Percentiles rank a stretch among this genome's conserved stretches.
Evolutionary conservation across 768 basidiomycete genomes (phyloP).

Genomic region (Boletus pseudopeckii): DNA sequence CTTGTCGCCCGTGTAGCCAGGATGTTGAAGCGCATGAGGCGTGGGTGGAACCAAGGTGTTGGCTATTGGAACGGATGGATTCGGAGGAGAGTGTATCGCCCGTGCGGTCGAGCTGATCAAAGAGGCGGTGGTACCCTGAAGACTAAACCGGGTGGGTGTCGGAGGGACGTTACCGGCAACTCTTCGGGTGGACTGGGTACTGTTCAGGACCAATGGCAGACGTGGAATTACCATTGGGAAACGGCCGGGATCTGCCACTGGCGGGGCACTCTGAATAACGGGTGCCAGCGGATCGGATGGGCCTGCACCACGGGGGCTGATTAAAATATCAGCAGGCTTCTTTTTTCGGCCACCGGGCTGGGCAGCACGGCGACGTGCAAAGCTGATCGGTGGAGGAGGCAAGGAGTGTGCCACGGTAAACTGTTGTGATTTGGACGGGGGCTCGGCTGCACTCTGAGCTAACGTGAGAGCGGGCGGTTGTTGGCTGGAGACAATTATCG

Average conservation of each 20-base stretch:
- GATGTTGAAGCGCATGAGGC: slow-evolving; percentile 60
- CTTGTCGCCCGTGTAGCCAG: slow-evolving; percentile 61
- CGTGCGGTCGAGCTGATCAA: slow-evolving; percentile 27
- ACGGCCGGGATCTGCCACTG: slow-evolving; percentile 46
- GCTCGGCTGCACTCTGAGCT: slow-evolving; percentile 17
- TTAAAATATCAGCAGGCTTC: slow-evolving; percentile 78
- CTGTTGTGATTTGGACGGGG: slow-evolving; percentile 24
- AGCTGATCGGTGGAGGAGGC: slow-evolving; percentile 71
- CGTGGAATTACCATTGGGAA: slow-evolving; percentile 67
- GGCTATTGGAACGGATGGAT: slow-evolving; percentile 66
- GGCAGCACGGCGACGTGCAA: slow-evolving; percentile 69
- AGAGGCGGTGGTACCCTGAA: slow-evolving; percentile 33
- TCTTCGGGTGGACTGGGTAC: slow-evolving; percentile 47
- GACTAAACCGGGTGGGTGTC: slow-evolving; percentile 61
- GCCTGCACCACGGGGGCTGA: slow-evolving; percentile 63
- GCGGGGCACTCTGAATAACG: slow-evolving; percentile 74
- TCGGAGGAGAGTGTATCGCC: slow-evolving; percentile 48
- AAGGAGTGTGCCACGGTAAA: slow-evolving; percentile 38
- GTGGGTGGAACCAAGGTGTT: slow-evolving; percentile 64
- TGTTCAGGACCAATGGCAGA: slow-evolving; percentile 47
- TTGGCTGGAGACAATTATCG: slow-evolving; percentile 26
- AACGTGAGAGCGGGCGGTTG: slow-evolving; percentile 16
- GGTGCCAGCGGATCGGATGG: slow-evolving; percentile 54
- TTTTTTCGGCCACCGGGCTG: slow-evolving; percentile 57
- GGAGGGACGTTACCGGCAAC: slow-evolving; percentile 63